Percentiles rank a stretch among this genome's conserved stretches.
Conservation (phyloP, 1,139 yeast genomes). For the Nematodospora anomalae region DNA sequence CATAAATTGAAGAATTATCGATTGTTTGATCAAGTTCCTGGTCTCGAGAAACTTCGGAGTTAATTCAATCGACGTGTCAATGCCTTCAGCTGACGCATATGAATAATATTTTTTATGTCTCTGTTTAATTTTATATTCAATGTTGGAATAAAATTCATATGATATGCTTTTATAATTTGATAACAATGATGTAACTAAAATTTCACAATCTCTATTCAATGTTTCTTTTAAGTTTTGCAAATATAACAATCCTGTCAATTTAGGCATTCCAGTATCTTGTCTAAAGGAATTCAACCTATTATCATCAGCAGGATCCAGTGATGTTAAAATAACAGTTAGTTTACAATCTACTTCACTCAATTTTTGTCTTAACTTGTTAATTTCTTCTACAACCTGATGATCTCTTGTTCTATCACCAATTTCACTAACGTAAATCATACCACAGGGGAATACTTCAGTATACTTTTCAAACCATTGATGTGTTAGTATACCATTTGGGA, state of each 20-base stretch:
- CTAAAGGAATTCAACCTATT: conserved; percentile 24
- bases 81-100: conserved; percentile 24
- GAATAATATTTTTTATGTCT: conserved; percentile 41
- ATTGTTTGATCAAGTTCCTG: conserved; percentile 41
- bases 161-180: conserved; percentile 32
- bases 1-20: conserved; percentile 34
- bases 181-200: conserved; percentile 30
- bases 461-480: conserved; percentile 41
- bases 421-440: conserved; percentile 23
- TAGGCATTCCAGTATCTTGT: conserved; percentile 30
- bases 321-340: conserved; percentile 31
- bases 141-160: conserved; percentile 34
- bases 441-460: conserved; percentile 34
- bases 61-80: conserved; percentile 33
- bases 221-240: conserved; percentile 18
- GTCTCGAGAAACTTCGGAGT: conserved; percentile 43
- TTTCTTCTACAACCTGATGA: conserved; percentile 18
- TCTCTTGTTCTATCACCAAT: conserved; percentile 22
- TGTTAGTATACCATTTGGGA: conserved; percentile 45
- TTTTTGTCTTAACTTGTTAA: conserved; percentile 20
- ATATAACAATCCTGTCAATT: conserved; percentile 31
- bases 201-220: conserved; percentile 29
- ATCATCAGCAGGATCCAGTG: conserved; percentile 12
- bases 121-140: conserved; percentile 35
- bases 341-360: conserved; percentile 23